These are phyloP conservation scores for Aspergillus incahuasiensis DNA, from an alignment of 495 filamentous ascomycete species.

Conservation along the genomic window DNA sequence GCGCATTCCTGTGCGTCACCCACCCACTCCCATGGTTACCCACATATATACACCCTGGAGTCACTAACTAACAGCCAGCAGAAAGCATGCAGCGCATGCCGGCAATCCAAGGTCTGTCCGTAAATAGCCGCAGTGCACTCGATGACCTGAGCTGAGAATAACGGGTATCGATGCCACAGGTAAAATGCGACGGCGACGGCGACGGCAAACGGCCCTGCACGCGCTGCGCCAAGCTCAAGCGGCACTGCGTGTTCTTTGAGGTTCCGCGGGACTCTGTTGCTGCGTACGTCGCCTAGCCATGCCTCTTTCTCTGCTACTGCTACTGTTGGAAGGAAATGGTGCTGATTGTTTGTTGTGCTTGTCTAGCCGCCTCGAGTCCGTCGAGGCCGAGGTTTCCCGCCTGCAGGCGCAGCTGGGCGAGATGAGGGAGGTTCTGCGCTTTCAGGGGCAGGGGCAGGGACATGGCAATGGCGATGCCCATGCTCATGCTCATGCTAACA, in stretches of 20 bases:
- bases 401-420: conserved; percentile 28
- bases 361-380: conserved; percentile 27
- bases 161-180: no score
- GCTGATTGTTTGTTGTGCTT: conserved; percentile 2
- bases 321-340: no score
- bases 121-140: neutral
- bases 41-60: no score
- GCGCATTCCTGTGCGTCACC: conserved; percentile 36
- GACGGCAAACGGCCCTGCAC: conserved; percentile 38
- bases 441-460: neutral
- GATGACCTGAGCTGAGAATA: no score
- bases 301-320: no score
- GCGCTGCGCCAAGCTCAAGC: conserved; percentile 33
- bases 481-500: no score
- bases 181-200: conserved; percentile 39
- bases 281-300: conserved; percentile 16
- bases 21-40: neutral
- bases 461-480: no score
- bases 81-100: conserved; percentile 38
- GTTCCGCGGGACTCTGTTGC: conserved; percentile 31
- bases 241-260: conserved; percentile 37
- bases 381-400: conserved; percentile 31
- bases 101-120: conserved; percentile 30
- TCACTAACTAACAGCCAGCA: conserved; percentile 1
- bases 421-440: conserved; percentile 23